Evolutionary conservation across 768 basidiomycete genomes (phyloP).

Genomic region (Psilocybe sp.): DNA sequence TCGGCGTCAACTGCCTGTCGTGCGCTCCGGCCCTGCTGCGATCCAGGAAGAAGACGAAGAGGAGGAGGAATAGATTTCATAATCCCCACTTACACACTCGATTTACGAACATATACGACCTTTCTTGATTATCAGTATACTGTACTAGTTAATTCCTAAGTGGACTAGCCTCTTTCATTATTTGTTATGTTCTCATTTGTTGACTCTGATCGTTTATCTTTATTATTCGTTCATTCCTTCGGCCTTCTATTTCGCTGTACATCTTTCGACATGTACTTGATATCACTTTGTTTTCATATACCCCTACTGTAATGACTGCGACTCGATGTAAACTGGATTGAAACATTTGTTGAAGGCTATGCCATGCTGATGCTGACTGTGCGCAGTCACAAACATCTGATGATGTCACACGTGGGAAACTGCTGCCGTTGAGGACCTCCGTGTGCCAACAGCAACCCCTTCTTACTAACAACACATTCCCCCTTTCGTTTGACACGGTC

Average conservation of each 20-base stretch:
- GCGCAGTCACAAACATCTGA: too few species aligned
- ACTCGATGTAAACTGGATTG: too few species aligned
- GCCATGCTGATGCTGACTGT: too few species aligned
- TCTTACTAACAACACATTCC: slow-evolving; percentile 21
- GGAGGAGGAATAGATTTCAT: slow-evolving; percentile 57
- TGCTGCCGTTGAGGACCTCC: too few species aligned
- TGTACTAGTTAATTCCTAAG: not conserved
- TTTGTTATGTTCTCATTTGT: not conserved
- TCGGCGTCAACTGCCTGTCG: slow-evolving; percentile 66
- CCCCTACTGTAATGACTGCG: too few species aligned
- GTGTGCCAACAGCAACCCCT: slow-evolving; percentile 3
- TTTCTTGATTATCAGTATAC: slow-evolving; percentile 8
- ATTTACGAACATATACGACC: not conserved
- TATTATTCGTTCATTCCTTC: slow-evolving; percentile 9
- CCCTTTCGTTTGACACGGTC: slow-evolving; percentile 40
- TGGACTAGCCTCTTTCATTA: slow-evolving; percentile 1
- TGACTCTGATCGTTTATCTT: slow-evolving; percentile 3
- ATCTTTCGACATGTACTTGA: slow-evolving; percentile 3
- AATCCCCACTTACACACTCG: slow-evolving; percentile 5
- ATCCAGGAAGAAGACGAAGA: slow-evolving; percentile 88
- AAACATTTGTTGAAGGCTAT: too few species aligned
- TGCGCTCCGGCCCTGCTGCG: slow-evolving; percentile 67
- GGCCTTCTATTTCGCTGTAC: not conserved
- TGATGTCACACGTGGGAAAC: too few species aligned
- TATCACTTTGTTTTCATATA: not conserved